Evolutionary conservation across 805 yeast genomes (phyloP), one percentile per base, ranked within the genome.

Genomic region (Kuraishia hungarica): DNA sequence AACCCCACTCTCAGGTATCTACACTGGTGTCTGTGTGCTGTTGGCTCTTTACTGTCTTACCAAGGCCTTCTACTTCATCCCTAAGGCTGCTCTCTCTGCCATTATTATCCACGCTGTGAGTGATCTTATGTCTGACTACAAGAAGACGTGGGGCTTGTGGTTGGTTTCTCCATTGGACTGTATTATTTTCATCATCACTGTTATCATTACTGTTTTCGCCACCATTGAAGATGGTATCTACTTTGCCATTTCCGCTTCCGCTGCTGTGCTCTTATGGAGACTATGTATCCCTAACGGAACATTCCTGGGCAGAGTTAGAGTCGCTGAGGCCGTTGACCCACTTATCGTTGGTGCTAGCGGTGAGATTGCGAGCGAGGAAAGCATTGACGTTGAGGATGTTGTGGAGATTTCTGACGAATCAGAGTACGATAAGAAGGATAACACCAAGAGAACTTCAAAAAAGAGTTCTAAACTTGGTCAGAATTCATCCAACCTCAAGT

Each of bases 81-180:
- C 97, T 53, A 89, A 88, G 62, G 96, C 97, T 8, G 83, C 93
- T 2, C 76, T 92, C 55, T 77, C 85, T 59, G 97, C 97, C 1
- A 83, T 92, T 60, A 92, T 92, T 60, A 92, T 92, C 65, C 97
- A 92, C 70, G 96, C 97, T 28, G 97, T 92, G 20, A 80, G 89
- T 53, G 97, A 91, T 70, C 79, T 92, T 68, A 70, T 90, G 57
- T 86, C 96, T 1, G 77, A 84, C 53, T 88, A 82, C 67, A 78
- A 77, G 61, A 80, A 85, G 24, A 79, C 91, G 10, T 80, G 80
- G 80, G 79, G 75, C 60, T 78, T 87, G 67, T 92, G 89, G 86
- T 78, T 75, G 59, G 79, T 86, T 56, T 72, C 82, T 52, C 97
- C 97, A 28, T 58, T 87, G 26, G 97, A 89, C 69, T 80, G 78